phyloP scores from a whole-genome alignment of 176 grass and related monocot species.

The Ampelocalamus luodianensis region DNA sequence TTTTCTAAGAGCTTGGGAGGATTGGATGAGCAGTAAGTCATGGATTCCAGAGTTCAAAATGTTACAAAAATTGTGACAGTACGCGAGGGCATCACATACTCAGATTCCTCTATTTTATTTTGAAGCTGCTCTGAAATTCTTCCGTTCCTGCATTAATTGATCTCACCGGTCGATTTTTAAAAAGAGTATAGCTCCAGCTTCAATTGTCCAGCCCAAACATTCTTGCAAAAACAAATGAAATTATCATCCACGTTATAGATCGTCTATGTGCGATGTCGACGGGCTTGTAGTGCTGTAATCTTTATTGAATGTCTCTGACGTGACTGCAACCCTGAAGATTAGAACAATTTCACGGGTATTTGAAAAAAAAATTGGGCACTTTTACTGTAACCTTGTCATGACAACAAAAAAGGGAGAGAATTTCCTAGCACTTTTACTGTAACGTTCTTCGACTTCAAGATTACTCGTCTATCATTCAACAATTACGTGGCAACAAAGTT shows the following conservation, averaged over 20 bases:
- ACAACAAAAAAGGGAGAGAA: background rate
- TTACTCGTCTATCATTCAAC: background rate
- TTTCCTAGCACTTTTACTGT: background rate
- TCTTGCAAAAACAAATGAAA: background rate
- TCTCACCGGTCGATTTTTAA: too few species aligned
- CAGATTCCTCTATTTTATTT: too few species aligned
- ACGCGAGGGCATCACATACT: too few species aligned
- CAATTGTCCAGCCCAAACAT: background rate
- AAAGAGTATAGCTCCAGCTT: background rate
- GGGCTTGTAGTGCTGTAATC: background rate
- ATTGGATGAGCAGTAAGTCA: too few species aligned
- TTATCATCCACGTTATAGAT: background rate
- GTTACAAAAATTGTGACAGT: too few species aligned
- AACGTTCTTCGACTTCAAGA: background rate
- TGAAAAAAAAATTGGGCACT: too few species aligned
- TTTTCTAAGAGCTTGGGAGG: too few species aligned
- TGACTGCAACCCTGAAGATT: background rate
- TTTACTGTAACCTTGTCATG: slow-evolving; percentile 20
- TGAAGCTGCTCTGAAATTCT: too few species aligned
- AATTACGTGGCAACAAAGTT: background rate
- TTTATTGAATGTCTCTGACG: background rate
- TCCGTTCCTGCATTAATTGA: too few species aligned
- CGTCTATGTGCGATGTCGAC: background rate
- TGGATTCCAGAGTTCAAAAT: too few species aligned
- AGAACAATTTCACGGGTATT: background rate